Conservation (phyloP, 2,329 filamentous ascomycete species). For the Microcyclosporella mali region DNA sequence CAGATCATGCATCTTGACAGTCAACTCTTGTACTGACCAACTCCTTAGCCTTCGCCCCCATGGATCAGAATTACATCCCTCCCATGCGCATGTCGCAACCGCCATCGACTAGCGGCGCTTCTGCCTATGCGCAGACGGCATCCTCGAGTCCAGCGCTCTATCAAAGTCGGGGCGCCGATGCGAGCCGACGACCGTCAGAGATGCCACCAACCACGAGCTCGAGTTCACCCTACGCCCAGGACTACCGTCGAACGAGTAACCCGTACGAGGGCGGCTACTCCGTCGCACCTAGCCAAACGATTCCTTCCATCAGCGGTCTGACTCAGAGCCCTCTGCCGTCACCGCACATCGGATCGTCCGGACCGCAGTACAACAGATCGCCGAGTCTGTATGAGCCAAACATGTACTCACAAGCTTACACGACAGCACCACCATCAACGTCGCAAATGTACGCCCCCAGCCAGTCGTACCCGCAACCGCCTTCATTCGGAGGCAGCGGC, state of each 20-base stretch:
- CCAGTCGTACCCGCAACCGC: constrained; percentile 21
- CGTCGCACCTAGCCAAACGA: constrained; percentile 23
- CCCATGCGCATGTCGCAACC: constrained; percentile 30
- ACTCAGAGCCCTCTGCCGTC: constrained; percentile 30
- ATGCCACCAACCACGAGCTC: constrained; percentile 17
- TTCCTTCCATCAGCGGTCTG: constrained; percentile 30
- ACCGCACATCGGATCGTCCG: constrained; percentile 22
- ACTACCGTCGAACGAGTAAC: constrained; percentile 26
- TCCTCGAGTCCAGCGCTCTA: constrained; percentile 30
- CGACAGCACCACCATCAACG: constrained; percentile 20
- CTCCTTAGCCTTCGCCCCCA: constrained; percentile 22
- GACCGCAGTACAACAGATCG: constrained; percentile 17
- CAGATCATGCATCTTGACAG: too few species aligned
- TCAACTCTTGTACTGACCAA: constrained; percentile 7
- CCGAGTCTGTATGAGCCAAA: constrained; percentile 27
- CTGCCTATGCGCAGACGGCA: constrained; percentile 23
- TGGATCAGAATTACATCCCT: constrained; percentile 30
- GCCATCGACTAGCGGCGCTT: constrained; percentile 17
- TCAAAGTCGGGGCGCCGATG: constrained; percentile 21
- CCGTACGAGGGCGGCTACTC: constrained; percentile 28
- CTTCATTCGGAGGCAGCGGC: constrained; percentile 19
- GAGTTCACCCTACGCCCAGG: constrained; percentile 20
- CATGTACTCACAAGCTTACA: constrained; percentile 25
- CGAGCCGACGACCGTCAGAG: constrained; percentile 22
- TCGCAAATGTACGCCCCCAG: constrained; percentile 21